Percentiles rank a stretch among this genome's conserved stretches.
Conservation (phyloP, 495 filamentous ascomycete genomes). For the Tuber brumale region DNA sequence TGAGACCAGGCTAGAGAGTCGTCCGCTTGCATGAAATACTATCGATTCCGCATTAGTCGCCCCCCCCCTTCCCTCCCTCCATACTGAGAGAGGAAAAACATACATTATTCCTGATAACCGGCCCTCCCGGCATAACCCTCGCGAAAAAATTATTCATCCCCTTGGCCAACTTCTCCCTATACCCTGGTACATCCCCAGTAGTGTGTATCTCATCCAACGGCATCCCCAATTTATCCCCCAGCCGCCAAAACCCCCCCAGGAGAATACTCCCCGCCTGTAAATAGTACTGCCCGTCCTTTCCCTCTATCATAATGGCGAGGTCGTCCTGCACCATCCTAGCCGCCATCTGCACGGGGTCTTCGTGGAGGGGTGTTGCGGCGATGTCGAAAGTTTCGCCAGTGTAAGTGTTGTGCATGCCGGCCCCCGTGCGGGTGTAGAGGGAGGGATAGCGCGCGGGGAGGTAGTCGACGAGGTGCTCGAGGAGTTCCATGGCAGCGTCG, state of each 20-base stretch:
- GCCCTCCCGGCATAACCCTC: conserved; percentile 57
- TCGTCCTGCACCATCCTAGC: conserved; percentile 78
- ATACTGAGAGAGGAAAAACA: conserved; percentile 5
- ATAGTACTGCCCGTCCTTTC: conserved; percentile 73
- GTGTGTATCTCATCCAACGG: conserved; percentile 76
- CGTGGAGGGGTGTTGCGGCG: conserved; percentile 56
- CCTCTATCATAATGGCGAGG: conserved; percentile 79
- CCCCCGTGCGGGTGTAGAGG: conserved; percentile 58
- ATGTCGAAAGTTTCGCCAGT: conserved; percentile 72
- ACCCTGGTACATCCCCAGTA: conserved; percentile 72
- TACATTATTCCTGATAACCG: conserved; percentile 55
- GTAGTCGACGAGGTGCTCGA: conserved; percentile 69
- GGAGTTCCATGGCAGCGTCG: conserved; percentile 69
- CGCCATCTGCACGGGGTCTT: conserved; percentile 76
- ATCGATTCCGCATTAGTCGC: neutral
- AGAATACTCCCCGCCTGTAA: conserved; percentile 73
- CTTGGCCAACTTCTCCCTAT: conserved; percentile 67
- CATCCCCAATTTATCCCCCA: conserved; percentile 82
- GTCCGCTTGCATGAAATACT: conserved; percentile 77
- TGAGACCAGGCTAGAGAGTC: conserved; percentile 63
- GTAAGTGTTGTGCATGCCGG: conserved; percentile 63
- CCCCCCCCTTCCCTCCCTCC: neutral
- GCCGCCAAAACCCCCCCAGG: conserved; percentile 80
- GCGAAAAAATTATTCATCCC: conserved; percentile 79
- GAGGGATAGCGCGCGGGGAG: conserved; percentile 74